phyloP scores from a whole-genome alignment of 2,329 filamentous ascomycete species.

The Curvularia spicifera region DNA sequence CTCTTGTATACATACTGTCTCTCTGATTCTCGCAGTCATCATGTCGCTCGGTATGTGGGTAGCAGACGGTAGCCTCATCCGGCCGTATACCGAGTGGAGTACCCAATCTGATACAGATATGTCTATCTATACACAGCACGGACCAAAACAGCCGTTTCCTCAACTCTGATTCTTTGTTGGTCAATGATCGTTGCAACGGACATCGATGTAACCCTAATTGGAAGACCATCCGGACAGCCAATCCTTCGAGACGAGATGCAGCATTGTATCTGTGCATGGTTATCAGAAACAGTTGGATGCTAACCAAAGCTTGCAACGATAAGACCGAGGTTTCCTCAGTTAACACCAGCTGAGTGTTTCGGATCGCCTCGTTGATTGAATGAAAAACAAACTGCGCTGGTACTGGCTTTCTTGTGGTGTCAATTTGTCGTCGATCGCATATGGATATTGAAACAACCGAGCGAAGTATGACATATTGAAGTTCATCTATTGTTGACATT shows the following conservation, averaged over 20 bases:
- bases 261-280: conserved; percentile 37
- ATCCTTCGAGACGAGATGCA: conserved; percentile 31
- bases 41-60: conserved; percentile 30
- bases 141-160: conserved; percentile 38
- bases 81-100: conserved; percentile 30
- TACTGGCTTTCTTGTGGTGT: conserved; percentile 8
- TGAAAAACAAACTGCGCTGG: conserved; percentile 26
- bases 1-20: conserved; percentile 6
- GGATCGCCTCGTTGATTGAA: conserved; percentile 31
- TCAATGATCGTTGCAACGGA: conserved; percentile 13
- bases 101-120: conserved; percentile 33
- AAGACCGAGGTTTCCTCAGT: conserved; percentile 33
- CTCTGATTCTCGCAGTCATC: not conserved
- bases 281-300: conserved; percentile 33
- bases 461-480: conserved; percentile 31
- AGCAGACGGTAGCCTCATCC: conserved; percentile 32
- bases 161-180: conserved; percentile 25
- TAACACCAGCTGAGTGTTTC: conserved; percentile 23
- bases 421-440: conserved; percentile 30
- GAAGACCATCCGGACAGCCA: conserved; percentile 29
- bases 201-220: conserved; percentile 30
- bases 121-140: conserved; percentile 33
- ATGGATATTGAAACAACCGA: conserved; percentile 34
- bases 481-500: conserved; percentile 9
- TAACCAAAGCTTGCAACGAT: conserved; percentile 33